phyloP scores from a whole-genome alignment of 352 stramenopile species.

The Phytophthora nicotianae region DNA sequence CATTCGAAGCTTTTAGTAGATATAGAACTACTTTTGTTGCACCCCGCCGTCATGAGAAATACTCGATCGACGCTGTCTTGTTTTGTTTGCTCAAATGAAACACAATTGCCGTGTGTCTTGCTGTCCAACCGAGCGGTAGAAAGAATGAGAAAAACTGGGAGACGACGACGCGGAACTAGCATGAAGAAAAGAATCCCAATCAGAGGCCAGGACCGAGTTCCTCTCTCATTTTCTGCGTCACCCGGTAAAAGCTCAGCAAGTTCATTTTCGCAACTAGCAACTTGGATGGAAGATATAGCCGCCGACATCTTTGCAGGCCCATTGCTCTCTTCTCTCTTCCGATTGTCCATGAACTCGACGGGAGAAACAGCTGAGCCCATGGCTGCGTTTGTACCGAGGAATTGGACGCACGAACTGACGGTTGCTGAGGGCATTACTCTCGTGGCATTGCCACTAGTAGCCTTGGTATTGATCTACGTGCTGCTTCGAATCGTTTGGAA shows the following conservation, averaged over 20 bases:
- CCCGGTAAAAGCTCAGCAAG: not conserved
- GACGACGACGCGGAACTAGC: constrained; percentile 8
- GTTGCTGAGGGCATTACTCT: constrained; percentile 29
- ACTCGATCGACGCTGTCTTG: not conserved
- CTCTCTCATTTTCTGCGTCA: not conserved
- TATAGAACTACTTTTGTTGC: no score
- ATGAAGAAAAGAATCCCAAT: constrained; percentile 37
- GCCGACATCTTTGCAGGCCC: constrained; percentile 17
- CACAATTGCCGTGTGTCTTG: not conserved
- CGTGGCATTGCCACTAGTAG: constrained; percentile 46
- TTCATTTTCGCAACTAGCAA: constrained; percentile 10
- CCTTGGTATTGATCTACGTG: constrained; percentile 62
- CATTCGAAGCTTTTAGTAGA: no score
- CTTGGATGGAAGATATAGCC: constrained; percentile 10
- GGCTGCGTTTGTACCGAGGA: constrained; percentile 27
- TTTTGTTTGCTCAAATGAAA: no score
- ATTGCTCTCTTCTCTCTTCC: constrained; percentile 15
- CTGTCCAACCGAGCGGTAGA: not conserved
- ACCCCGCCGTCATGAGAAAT: no score
- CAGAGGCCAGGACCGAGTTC: constrained; percentile 2
- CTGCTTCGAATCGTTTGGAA: constrained; percentile 72
- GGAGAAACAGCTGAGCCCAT: not conserved
- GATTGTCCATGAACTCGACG: constrained; percentile 9
- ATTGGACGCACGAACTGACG: constrained; percentile 34
- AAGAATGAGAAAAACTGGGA: constrained; percentile 26